Evolutionary conservation across 495 filamentous ascomycete species (phyloP), one percentile per base, ranked within the genome.

Genomic region (Penicillium desertorum): DNA sequence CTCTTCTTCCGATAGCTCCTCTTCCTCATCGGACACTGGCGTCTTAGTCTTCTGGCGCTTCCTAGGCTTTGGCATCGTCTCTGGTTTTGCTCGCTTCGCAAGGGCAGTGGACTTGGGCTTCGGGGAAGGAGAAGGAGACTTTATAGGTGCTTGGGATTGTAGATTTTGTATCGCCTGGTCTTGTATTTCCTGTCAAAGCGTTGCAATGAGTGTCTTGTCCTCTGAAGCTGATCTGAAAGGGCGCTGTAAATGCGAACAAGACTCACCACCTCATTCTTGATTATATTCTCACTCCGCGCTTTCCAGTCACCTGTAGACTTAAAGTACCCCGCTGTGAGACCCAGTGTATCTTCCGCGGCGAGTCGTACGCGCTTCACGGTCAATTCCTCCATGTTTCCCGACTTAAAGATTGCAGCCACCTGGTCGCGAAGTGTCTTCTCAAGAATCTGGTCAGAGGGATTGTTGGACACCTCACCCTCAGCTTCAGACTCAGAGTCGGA

Each of bases 321-420:
- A 64, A 96, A 85, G 63, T 89, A 96, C 0, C 82, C 88, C 5
- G 81, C 74, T 3, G 81, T 78, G 1, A 98, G 80, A 25, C 72
- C 77, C 7, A 92, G 70, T 43, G 86, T 67, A 60, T 84, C 71
- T 63, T 93, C 91, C 3, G 82, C 86, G 2, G 76, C 76, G 34
- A 83, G 75, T 37, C 93, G 88, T 43, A 90, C 83, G 43, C 79
- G 77, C 56, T 90, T 92, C 64, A 96, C 83, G 0, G 91, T 91
- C 34, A 96, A 75, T n/a, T 83, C 68, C 34, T 88, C 82, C 48
- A 78, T 70, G 9, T 87, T 79, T 11, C 82, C 81, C 2, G 75
- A 61, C 49, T 79, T 72, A 70, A 84, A 88, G 17, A 87, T 71
- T 6, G 71, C 65, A 25, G 74, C 76, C 36, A 92, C 86, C 3